Base-by-base conservation (phyloP, 768 basidiomycete genomes). In the Tylopilus intermedius region DNA sequence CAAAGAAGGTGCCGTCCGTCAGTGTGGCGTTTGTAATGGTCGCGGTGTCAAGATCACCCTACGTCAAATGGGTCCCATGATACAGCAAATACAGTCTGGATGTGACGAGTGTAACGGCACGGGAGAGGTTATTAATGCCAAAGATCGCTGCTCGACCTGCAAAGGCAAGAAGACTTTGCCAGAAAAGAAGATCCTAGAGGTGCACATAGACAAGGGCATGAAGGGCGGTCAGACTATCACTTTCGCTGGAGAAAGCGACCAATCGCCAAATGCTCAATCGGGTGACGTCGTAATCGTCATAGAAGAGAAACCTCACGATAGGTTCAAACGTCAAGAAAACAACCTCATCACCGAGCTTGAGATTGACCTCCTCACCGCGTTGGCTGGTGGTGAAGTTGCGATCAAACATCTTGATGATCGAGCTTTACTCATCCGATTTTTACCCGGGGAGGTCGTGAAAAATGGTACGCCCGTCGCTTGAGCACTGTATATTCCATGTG, bases 61-160 rank as follows among this genome's bases (percentile, higher is more conserved):
- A 56, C 89, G 96, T 56, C 96, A 98, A 71, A 90, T 99, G 83
- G 96, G 96, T 26, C 96, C 96, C 5, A 99, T 99, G 96, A 91
- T 99, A 62, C 96, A 99, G 72, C 95, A 99, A 73, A 90, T 98
- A 61, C 96, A 98, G 69, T 90, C 92, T 49, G 79, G 84, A 42
- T 99, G 96, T 75, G 84, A 87, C 67, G 96, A 97, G 14, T 99
- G 96, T 70, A 81, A 78, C 47, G 96, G 91, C 14, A 81, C 84
- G n/a, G 96, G 96, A 59, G 95, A 99, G 72, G 78, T 94, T 62
- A 96, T 99, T 77, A 94, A 92, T 69, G 66, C 74, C 51, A 97
- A 94, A 71, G 93, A 98, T 76, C 80, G 88, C 54, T 99, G 96
- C 81, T 79, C 83, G 67, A 76, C 74, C 32, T 99, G 96, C 80